phyloP scores from a whole-genome alignment of 176 grass and related monocot genomes.

The Oryza meridionalis region DNA sequence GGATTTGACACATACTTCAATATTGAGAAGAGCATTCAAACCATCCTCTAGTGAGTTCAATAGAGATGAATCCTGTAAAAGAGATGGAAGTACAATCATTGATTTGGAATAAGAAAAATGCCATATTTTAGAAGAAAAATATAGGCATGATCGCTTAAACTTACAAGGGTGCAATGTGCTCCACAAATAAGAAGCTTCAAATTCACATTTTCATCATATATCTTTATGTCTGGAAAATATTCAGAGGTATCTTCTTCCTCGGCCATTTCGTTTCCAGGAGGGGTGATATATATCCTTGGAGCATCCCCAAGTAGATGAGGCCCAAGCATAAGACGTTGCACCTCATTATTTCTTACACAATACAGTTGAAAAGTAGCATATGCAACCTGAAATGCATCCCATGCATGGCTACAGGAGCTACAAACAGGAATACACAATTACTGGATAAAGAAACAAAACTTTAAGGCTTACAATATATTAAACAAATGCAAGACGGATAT shows the following conservation, averaged over 20 bases:
- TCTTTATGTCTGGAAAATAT: slow-evolving; percentile 51
- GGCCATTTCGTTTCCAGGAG: slow-evolving; percentile 33
- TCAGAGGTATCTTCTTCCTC: slow-evolving; percentile 52
- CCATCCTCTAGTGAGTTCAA: slow-evolving; percentile 71
- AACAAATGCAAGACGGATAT: neutral
- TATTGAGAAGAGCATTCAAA: slow-evolving; percentile 70
- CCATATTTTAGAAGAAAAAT: slow-evolving; percentile 13
- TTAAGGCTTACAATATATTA: neutral
- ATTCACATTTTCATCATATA: slow-evolving; percentile 60
- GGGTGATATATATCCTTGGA: slow-evolving; percentile 56
- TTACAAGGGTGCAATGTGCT: slow-evolving; percentile 58
- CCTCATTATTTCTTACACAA: slow-evolving; percentile 52
- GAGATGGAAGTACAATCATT: slow-evolving; percentile 15
- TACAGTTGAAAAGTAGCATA: slow-evolving; percentile 70
- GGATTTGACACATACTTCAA: slow-evolving; percentile 53
- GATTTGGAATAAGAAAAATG: slow-evolving; percentile 12
- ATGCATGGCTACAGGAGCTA: slow-evolving; percentile 74
- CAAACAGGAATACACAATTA: slow-evolving; percentile 35
- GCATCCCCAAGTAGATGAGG: slow-evolving; percentile 65
- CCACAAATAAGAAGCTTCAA: slow-evolving; percentile 70
- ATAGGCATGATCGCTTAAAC: slow-evolving; percentile 1
- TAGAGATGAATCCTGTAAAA: slow-evolving; percentile 63
- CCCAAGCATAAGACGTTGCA: slow-evolving; percentile 43
- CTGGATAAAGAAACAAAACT: slow-evolving; percentile 36
- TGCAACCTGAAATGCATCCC: slow-evolving; percentile 86